Percentiles rank a stretch among this genome's conserved stretches.
phyloP scores from a whole-genome alignment of 192 early-diverging fungal species.

The Coemansia sp. region DNA sequence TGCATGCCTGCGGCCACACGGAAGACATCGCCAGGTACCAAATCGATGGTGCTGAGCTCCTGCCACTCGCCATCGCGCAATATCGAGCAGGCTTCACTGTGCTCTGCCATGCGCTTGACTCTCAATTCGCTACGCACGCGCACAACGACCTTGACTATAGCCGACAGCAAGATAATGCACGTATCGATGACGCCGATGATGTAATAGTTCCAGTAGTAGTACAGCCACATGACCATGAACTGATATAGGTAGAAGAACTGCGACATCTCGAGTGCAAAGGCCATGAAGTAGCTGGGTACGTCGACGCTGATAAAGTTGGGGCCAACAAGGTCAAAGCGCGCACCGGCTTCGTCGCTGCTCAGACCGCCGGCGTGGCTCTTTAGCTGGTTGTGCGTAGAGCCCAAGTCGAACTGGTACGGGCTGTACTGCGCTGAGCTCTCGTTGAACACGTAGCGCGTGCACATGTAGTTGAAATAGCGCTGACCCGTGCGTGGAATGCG shows the following conservation, averaged over 20 bases:
- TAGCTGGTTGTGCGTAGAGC: conserved; percentile 54
- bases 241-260: conserved; percentile 60
- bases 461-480: conserved; percentile 73
- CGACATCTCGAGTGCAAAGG: conserved; percentile 60
- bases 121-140: conserved; percentile 52
- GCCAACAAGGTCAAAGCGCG: conserved; percentile 61
- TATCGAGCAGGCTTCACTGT: conserved; percentile 45
- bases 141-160: conserved; percentile 58
- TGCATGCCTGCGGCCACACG: conserved; percentile 42
- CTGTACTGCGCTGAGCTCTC: conserved; percentile 54
- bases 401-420: conserved; percentile 63
- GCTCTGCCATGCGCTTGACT: conserved; percentile 61
- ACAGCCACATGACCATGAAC: conserved; percentile 61
- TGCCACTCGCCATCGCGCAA: conserved; percentile 64
- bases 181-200: conserved; percentile 61
- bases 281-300: conserved; percentile 51
- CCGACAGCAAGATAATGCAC: conserved; percentile 57
- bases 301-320: conserved; percentile 63
- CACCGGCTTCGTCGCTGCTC: conserved; percentile 50
- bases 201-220: conserved; percentile 61
- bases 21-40: conserved; percentile 68
- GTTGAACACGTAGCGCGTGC: conserved; percentile 73
- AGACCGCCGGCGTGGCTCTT: conserved; percentile 53
- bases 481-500: conserved; percentile 53
- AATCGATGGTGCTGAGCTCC: conserved; percentile 53